Conservation (phyloP, 2,329 filamentous ascomycete genomes). For the Pyricularia sp. region DNA sequence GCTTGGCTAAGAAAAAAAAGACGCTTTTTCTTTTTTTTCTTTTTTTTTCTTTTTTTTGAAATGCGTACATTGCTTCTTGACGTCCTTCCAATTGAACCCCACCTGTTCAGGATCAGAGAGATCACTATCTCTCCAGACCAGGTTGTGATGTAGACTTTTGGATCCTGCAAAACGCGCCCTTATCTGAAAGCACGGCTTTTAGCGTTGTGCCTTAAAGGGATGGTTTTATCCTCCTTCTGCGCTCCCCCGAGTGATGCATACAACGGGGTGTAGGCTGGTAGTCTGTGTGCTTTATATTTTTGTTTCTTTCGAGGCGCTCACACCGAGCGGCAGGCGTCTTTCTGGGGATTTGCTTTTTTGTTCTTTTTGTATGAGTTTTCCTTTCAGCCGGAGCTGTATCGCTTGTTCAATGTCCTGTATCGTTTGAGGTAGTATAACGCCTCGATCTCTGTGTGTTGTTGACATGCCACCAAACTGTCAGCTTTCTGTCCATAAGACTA, state of each 20-base stretch:
- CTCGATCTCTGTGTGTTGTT: conserved; percentile 68
- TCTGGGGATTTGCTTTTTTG: background rate
- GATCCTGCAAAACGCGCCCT: too few species aligned
- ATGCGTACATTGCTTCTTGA: background rate
- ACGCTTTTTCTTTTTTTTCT: background rate
- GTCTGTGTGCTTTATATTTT: too few species aligned
- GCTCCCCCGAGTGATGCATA: too few species aligned
- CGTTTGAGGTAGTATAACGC: conserved; percentile 90
- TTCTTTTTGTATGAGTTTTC: background rate
- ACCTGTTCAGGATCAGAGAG: background rate
- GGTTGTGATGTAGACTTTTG: background rate
- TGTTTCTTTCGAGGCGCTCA: too few species aligned
- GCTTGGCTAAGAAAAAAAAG: background rate
- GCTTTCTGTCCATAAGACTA: background rate
- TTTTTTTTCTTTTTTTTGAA: background rate
- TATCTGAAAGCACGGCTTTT: too few species aligned
- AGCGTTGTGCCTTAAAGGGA: too few species aligned
- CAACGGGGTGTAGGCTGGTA: too few species aligned
- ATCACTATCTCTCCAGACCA: too few species aligned
- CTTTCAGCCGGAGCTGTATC: conserved; percentile 50
- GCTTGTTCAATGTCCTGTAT: conserved; percentile 75
- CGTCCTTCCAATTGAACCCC: background rate
- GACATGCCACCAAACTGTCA: conserved; percentile 2
- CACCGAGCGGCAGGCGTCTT: too few species aligned
- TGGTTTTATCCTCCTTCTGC: too few species aligned